These are phyloP conservation scores for Poterioochromonas sp. DNA, from an alignment of 352 stramenopile species.

Conservation along the genomic window DNA sequence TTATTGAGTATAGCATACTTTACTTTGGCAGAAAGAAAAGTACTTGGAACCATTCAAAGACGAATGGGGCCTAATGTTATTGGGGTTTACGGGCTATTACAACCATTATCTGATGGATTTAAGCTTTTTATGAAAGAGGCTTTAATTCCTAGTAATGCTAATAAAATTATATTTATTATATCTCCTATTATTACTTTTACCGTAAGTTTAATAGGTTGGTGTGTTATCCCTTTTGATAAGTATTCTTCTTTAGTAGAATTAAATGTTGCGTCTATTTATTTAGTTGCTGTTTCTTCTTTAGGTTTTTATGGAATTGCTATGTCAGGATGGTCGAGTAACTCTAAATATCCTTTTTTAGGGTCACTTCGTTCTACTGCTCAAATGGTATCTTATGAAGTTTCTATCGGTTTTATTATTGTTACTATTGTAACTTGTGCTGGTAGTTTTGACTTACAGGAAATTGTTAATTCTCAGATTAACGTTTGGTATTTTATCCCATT, in stretches of 20 bases:
- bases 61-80: slow-evolving; percentile 46
- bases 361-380: slow-evolving; percentile 47
- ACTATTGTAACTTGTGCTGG: slow-evolving; percentile 39
- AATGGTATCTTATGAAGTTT: slow-evolving; percentile 52
- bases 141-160: slow-evolving; percentile 44
- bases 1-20: slow-evolving; percentile 46
- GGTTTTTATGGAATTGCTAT: slow-evolving; percentile 45
- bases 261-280: slow-evolving; percentile 44
- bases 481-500: slow-evolving; percentile 48
- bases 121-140: slow-evolving; percentile 47
- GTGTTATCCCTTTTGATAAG: slow-evolving; percentile 43
- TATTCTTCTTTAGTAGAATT: slow-evolving; percentile 46
- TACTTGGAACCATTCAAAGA: slow-evolving; percentile 47
- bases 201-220: slow-evolving; percentile 42
- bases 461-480: slow-evolving; percentile 44
- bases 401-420: slow-evolving; percentile 50
- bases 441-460: slow-evolving; percentile 42
- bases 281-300: slow-evolving; percentile 48
- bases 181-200: slow-evolving; percentile 43
- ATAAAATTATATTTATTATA: slow-evolving; percentile 45
- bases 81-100: slow-evolving; percentile 45
- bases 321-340: slow-evolving; percentile 48
- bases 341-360: slow-evolving; percentile 47
- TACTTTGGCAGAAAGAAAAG: slow-evolving; percentile 48
- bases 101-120: slow-evolving; percentile 47